Conservation (phyloP, 2,329 filamentous ascomycete genomes). For the Alternaria gaisen region DNA sequence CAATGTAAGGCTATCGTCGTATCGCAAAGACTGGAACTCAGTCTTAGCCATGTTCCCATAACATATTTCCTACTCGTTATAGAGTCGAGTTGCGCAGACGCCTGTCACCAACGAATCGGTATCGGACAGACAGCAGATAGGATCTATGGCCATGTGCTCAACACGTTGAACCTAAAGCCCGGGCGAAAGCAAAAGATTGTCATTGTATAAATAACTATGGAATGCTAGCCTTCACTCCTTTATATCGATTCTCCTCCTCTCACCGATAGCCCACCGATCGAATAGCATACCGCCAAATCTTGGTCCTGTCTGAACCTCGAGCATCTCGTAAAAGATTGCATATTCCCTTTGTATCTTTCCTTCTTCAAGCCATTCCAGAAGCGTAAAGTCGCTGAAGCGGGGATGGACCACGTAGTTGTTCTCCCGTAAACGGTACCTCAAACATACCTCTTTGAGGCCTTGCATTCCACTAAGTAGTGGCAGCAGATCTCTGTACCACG, state of each 20-base stretch:
- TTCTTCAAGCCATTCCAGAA: not conserved
- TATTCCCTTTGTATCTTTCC: not conserved
- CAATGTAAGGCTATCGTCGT: not conserved
- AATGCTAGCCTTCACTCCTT: not conserved
- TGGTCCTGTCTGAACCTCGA: not conserved
- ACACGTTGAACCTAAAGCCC: not conserved
- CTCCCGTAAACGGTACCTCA: not conserved
- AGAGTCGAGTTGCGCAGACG: not conserved
- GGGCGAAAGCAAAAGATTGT: not conserved
- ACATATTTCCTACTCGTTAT: not conserved
- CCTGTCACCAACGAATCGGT: not conserved
- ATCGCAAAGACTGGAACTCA: not conserved
- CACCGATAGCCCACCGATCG: not conserved
- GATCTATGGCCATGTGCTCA: not conserved
- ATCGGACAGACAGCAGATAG: not conserved
- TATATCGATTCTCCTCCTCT: not conserved
- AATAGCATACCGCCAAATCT: not conserved
- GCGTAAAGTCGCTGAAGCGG: not conserved
- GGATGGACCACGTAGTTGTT: not conserved
- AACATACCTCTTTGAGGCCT: not conserved
- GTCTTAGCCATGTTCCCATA: not conserved
- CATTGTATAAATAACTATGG: not conserved
- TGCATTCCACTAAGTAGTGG: not conserved
- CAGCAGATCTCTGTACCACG: not conserved
- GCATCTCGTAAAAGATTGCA: not conserved